A percentile compares a stretch with the other conserved stretches of the same genome.
These are phyloP conservation scores for Fusarium duplospermum DNA, from an alignment of 2,329 filamentous ascomycete genomes.

Conservation along the genomic window DNA sequence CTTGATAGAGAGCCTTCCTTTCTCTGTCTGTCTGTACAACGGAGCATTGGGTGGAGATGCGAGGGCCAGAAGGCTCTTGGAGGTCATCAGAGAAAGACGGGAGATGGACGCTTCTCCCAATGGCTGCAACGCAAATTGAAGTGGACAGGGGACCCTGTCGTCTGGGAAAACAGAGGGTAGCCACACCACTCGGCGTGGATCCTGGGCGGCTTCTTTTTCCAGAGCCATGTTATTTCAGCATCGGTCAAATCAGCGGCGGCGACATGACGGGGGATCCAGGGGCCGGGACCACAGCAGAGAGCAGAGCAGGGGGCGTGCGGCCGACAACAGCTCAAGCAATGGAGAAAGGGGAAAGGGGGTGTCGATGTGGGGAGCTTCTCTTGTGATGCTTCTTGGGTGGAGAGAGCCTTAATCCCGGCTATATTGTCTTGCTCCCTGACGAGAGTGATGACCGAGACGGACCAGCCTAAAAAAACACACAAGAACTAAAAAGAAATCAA, in stretches of 20 bases:
- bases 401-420: constrained; percentile 5
- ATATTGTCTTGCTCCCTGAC: constrained; percentile 37
- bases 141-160: constrained; percentile 11
- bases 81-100: neutral
- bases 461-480: constrained; percentile 1
- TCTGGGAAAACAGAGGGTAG: constrained; percentile 10
- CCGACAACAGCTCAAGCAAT: neutral
- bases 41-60: constrained; percentile 18
- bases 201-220: constrained; percentile 8
- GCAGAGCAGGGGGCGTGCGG: constrained; percentile 7
- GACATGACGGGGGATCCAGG: constrained; percentile 13
- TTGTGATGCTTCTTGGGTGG: constrained; percentile 27
- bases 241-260: constrained; percentile 32
- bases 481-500: constrained; percentile 24
- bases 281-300: neutral
- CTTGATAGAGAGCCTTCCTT: neutral
- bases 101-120: constrained; percentile 28
- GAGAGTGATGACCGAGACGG: constrained; percentile 34
- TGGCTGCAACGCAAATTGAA: constrained; percentile 24
- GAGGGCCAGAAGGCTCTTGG: constrained; percentile 12
- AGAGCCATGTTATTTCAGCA: constrained; percentile 28
- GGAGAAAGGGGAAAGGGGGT: constrained; percentile 25
- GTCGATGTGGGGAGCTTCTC: constrained; percentile 20
- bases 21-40: constrained; percentile 1
- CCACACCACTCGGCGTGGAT: constrained; percentile 32